Conservation (phyloP, 805 yeast genomes). For the Tetrapisispora namnaoensis region DNA sequence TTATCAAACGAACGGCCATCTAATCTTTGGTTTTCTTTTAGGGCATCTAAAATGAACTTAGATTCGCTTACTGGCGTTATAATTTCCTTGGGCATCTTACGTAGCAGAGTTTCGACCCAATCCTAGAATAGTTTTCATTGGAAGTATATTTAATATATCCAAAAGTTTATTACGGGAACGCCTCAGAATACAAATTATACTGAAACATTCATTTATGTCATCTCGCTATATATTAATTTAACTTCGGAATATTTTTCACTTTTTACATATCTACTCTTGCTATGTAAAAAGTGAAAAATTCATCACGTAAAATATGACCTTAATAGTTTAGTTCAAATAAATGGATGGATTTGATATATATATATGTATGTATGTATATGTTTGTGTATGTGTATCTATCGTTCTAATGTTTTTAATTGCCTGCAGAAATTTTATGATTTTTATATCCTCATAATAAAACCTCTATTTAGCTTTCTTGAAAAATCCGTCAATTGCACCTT, state of each 20-base stretch:
- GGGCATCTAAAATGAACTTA: constrained; percentile 49
- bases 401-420: background rate
- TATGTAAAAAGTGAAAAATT: no score
- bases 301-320: background rate
- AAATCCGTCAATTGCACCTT: constrained; percentile 63
- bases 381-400: background rate
- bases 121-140: no score
- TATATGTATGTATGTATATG: background rate
- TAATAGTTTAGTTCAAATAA: background rate
- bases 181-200: no score
- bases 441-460: background rate
- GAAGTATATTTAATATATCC: no score
- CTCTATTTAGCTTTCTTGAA: constrained; percentile 36
- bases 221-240: no score
- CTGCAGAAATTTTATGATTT: no score
- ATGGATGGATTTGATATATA: background rate
- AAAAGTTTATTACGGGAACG: no score
- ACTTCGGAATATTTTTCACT: no score
- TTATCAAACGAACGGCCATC: constrained; percentile 64
- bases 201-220: background rate
- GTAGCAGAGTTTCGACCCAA: no score
- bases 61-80: constrained; percentile 58
- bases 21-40: constrained; percentile 51
- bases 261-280: no score
- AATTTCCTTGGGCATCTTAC: constrained; percentile 47